Base-by-base conservation (phyloP, 2,329 filamentous ascomycete species). In the Ophiosphaerella herpotricha region DNA sequence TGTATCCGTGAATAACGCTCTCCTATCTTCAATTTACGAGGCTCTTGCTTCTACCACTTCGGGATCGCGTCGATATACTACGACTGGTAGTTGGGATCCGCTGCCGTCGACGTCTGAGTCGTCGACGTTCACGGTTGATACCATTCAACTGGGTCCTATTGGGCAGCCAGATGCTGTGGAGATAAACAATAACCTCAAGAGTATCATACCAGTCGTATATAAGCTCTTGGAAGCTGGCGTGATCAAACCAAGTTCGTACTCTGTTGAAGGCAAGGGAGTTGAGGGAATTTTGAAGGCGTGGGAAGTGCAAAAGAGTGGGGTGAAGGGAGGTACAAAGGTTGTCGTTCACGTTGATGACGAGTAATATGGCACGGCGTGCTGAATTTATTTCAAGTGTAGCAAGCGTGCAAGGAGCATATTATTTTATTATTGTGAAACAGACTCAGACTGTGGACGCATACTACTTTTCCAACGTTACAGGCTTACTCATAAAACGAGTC, bases 1-100 rank as follows among this genome's bases (percentile, higher is more conserved):
- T 11, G 66, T 67, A 8, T 63, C 66, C 6, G 54, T 57, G 1
- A 67, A 72, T 33, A 60, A 68, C 46, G 51, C 43, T 13, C 53
- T 72, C 36, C 57, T 64, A 12, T 29, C 50, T 7, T 34, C 46
- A 4, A 37, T 55, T 41, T 45, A 55, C 50, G 26, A 66, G 60
- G 50, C 52, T 46, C 44, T 71, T 39, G 16, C 16, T 14, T n/a
- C 70, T 37, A 41, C 60, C 3, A 63, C 64, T 5, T 61, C 65
- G 36, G 61, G 58, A 16, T n/a, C 33, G 32, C 47, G 60, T 18
- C 31, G 48, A 21, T 61, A 55, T 29, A 53, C 50, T 12, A 61
- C 58, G 23, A 57, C 54, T 1, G 57, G 59, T 38, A 47, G 43
- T 39, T 55, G 54, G 53, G 58, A 57, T 4, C 48, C 56, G 21